These are phyloP conservation scores for Aeminium ludgeri DNA, from an alignment of 495 filamentous ascomycete genomes.

Conservation along the genomic window DNA sequence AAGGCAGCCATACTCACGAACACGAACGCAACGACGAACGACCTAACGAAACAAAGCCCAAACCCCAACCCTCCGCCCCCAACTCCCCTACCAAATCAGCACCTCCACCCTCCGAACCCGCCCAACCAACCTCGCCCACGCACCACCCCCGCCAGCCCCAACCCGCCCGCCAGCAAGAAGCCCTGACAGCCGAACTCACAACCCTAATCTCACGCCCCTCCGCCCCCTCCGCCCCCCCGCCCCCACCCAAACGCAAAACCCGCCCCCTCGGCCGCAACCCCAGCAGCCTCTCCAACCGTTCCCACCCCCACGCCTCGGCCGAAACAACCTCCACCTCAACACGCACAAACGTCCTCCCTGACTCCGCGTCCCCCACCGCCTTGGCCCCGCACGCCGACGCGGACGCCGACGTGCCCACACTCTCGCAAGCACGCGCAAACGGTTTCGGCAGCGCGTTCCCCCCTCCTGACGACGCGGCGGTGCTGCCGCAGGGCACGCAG, in stretches of 20 bases:
- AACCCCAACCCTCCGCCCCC: neutral
- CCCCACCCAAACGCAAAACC: constrained; percentile 8
- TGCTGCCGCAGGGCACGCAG: constrained; percentile 10
- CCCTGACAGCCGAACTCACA: neutral
- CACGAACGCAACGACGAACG: neutral
- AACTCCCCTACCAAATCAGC: neutral
- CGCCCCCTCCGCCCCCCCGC: neutral
- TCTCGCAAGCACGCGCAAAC: too few species aligned
- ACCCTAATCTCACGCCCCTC: neutral
- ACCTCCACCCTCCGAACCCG: neutral
- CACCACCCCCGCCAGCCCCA: neutral
- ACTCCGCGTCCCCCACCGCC: neutral
- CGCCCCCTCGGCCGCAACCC: constrained; percentile 10
- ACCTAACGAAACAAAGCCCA: neutral
- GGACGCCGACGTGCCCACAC: too few species aligned
- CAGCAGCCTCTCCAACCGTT: constrained; percentile 9
- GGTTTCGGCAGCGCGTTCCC: too few species aligned
- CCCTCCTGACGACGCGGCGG: neutral
- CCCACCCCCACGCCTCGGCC: neutral
- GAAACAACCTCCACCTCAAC: neutral
- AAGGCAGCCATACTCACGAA: neutral
- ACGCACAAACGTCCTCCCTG: neutral
- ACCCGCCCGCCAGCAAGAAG: neutral
- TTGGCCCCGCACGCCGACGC: too few species aligned
- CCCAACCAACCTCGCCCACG: neutral